Evolutionary conservation across 345 rosid genomes (phyloP).

Genomic region (Brassica rapa): DNA sequence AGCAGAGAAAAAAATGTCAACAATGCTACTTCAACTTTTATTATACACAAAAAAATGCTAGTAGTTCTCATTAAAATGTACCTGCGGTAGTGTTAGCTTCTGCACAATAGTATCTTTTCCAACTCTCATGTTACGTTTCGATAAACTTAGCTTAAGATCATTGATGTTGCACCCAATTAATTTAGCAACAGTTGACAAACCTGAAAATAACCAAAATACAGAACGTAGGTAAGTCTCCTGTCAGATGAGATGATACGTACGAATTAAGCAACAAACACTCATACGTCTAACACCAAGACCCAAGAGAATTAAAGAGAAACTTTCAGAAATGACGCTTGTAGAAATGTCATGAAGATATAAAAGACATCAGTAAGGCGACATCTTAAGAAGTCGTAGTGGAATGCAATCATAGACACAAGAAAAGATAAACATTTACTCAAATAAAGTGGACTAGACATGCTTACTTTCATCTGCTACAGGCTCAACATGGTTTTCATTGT

Average conservation of each 20-base stretch:
- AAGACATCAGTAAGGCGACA: not conserved
- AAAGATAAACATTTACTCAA: constrained; percentile 1
- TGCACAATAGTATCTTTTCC: constrained; percentile 89
- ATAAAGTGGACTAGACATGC: constrained; percentile 30
- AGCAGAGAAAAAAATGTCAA: constrained; percentile 2
- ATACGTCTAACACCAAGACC: constrained; percentile 8
- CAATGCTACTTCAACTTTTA: constrained; percentile 6
- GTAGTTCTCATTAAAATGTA: constrained; percentile 20
- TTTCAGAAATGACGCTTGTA: not conserved
- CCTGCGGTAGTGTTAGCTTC: constrained; percentile 87
- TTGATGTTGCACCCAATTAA: constrained; percentile 73
- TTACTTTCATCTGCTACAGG: constrained; percentile 82
- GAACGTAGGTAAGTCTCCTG: too few relatives aligned
- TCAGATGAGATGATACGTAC: too few relatives aligned
- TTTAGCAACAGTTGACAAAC: constrained; percentile 69
- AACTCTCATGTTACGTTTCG: constrained; percentile 93
- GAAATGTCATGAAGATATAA: not conserved
- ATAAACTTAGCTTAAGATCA: constrained; percentile 73
- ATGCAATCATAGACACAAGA: not conserved
- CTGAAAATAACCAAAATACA: too few relatives aligned
- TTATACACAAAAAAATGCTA: constrained; percentile 4
- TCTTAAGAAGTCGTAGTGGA: too few relatives aligned
- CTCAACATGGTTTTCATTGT: constrained; percentile 95
- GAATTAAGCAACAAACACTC: constrained; percentile 8
- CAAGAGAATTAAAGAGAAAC: constrained; percentile 13